These are phyloP conservation scores for Pichia scutulata DNA, from an alignment of 805 yeast species.

Conservation along the genomic window DNA sequence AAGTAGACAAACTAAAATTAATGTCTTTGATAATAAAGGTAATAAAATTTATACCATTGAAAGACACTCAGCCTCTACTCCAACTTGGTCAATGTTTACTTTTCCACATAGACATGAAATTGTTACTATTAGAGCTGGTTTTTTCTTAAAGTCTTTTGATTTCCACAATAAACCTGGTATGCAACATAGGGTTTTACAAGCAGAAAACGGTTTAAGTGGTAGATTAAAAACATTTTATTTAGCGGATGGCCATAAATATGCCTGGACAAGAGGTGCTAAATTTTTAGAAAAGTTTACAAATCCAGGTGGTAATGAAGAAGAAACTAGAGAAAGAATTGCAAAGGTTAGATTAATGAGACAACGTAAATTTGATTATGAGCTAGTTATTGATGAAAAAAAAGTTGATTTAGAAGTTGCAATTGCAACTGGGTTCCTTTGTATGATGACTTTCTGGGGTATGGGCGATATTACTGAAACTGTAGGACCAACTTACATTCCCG, in stretches of 20 bases:
- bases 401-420: conserved; percentile 46
- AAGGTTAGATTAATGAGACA: conserved; percentile 50
- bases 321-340: conserved; percentile 45
- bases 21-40: conserved; percentile 40
- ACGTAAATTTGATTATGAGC: conserved; percentile 52
- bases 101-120: conserved; percentile 39
- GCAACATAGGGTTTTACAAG: conserved; percentile 36
- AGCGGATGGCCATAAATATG: conserved; percentile 45
- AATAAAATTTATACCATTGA: conserved; percentile 43
- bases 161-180: conserved; percentile 40
- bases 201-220: conserved; percentile 34
- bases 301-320: conserved; percentile 52
- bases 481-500: conserved; percentile 37
- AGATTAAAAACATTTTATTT: conserved; percentile 41
- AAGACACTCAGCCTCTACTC: conserved; percentile 38
- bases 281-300: conserved; percentile 45
- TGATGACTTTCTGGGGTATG: conserved; percentile 62
- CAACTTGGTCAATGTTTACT: conserved; percentile 44
- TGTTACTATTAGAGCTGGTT: conserved; percentile 45
- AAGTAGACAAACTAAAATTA: conserved; percentile 37
- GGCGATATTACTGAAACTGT: conserved; percentile 46
- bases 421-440: conserved; percentile 53
- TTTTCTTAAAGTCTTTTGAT: conserved; percentile 37
- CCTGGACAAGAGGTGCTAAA: conserved; percentile 48
- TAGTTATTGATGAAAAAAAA: conserved; percentile 40